Base-by-base conservation (phyloP, 129 eudicot genomes). In the Mikania micrantha region DNA sequence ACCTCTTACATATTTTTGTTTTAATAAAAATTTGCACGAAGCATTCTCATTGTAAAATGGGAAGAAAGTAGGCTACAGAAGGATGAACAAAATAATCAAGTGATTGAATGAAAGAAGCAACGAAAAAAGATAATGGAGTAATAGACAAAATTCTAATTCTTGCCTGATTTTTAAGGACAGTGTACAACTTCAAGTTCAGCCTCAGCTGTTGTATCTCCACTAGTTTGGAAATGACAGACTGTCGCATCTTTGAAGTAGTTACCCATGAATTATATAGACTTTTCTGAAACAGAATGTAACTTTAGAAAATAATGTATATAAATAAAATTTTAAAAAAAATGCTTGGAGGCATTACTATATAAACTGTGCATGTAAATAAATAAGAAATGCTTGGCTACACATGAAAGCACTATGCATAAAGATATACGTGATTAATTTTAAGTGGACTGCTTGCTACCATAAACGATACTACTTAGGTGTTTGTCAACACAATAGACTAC, bases 261-360 rank as follows among this genome's bases (percentile, higher is more conserved):
- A 77, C 80, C 92, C 88, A 85, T 36, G 92, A 86, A 71, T 82
- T 85, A 56, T 85, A 85, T 38, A 85, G 81, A 60, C 81, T 82
- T 77, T 77, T 86, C 96, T 89, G 96, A 28, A 67, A 64, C 64
- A 79, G 65, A 28, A 20, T 21, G 62, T 28, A 56, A 56, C 50
- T 62, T 61, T 50, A 60, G 64, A 42, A 34, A 69, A 56, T 54
- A 50, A 25, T 64, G 57, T 28, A 39, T 27, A 74, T 4, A 63
- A 52, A 40, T 16, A 62, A 22, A 57, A 42, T 22, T 7, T n/a
- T n/a, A n/a, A n/a, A n/a, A 72, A 39, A 42, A 22, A 49, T 29
- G 28, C 50, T n/a, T 8, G 27, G 60, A 44, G 52, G 42, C 57
- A 25, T 54, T 16, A 54, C 60, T 24, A 53, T 24, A 54, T 47